Conservation (phyloP, 192 early-diverging fungal species). For the Coemansia asiatica region DNA sequence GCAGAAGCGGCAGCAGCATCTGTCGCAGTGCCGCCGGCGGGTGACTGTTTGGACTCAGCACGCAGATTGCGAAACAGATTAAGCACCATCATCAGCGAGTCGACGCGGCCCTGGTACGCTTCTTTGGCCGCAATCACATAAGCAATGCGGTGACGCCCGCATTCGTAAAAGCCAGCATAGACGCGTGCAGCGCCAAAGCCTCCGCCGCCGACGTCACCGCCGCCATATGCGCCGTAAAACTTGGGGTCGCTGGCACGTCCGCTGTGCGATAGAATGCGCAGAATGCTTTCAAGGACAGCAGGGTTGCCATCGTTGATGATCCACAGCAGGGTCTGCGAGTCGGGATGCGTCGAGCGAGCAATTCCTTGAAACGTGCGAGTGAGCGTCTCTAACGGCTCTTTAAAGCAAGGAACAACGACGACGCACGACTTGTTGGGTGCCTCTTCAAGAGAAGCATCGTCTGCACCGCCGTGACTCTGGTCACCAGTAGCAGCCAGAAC, state of each 20-base stretch:
- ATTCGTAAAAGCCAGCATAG: constrained; percentile 91
- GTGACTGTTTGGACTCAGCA: background rate
- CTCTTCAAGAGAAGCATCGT: constrained; percentile 15
- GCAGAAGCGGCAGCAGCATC: background rate
- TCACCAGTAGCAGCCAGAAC: constrained; percentile 15
- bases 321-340: constrained; percentile 45
- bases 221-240: constrained; percentile 43
- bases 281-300: constrained; percentile 22
- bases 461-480: constrained; percentile 1
- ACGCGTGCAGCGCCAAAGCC: constrained; percentile 57
- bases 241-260: constrained; percentile 43
- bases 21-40: constrained; percentile 13
- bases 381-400: constrained; percentile 36
- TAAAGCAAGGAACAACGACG: constrained; percentile 46
- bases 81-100: constrained; percentile 54
- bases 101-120: constrained; percentile 38
- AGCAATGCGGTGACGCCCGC: constrained; percentile 83
- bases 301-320: constrained; percentile 47
- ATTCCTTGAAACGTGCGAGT: constrained; percentile 44
- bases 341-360: constrained; percentile 43
- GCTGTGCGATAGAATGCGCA: constrained; percentile 41
- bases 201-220: constrained; percentile 31
- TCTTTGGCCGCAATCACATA: constrained; percentile 92
- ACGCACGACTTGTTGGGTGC: constrained; percentile 14
- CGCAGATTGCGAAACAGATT: constrained; percentile 47